A percentile compares a stretch with the other conserved stretches of the same genome.
phyloP scores from a whole-genome alignment of 2,329 filamentous ascomycete species.

The Phyllosticta paracitricarpa region DNA sequence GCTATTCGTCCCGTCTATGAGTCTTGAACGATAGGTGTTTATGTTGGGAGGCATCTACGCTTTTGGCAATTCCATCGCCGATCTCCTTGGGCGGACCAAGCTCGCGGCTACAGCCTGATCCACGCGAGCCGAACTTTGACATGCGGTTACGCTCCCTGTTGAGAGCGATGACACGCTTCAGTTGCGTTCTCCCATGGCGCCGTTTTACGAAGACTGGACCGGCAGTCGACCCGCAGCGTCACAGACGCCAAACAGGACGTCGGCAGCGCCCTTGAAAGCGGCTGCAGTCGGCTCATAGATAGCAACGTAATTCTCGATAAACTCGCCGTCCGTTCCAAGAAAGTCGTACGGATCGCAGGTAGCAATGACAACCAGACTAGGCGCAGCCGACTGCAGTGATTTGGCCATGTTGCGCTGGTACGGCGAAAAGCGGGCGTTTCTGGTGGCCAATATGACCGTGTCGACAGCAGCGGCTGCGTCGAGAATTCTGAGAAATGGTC shows the following conservation, averaged over 20 bases:
- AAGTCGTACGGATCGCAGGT: constrained; percentile 10
- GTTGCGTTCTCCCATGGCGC: no score
- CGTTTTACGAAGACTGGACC: neutral
- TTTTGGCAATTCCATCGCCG: no score
- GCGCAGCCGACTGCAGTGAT: neutral
- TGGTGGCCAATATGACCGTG: neutral
- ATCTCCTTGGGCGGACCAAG: no score
- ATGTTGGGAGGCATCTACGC: no score
- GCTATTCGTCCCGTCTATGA: no score
- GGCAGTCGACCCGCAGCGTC: neutral
- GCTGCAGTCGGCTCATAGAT: constrained; percentile 6
- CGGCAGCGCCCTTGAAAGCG: neutral
- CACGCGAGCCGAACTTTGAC: no score
- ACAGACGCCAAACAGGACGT: neutral
- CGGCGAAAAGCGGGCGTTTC: neutral
- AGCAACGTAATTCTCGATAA: neutral
- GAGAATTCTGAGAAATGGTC: neutral
- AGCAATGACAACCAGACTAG: neutral
- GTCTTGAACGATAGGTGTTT: no score
- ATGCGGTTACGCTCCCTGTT: no score
- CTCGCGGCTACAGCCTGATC: no score
- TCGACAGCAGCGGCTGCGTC: neutral
- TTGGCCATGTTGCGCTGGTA: neutral
- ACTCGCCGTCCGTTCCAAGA: neutral
- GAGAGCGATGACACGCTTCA: no score